These are phyloP conservation scores for Ceraceosorus guamensis DNA, from an alignment of 1,284 basidiomycete genomes.

Conservation along the genomic window DNA sequence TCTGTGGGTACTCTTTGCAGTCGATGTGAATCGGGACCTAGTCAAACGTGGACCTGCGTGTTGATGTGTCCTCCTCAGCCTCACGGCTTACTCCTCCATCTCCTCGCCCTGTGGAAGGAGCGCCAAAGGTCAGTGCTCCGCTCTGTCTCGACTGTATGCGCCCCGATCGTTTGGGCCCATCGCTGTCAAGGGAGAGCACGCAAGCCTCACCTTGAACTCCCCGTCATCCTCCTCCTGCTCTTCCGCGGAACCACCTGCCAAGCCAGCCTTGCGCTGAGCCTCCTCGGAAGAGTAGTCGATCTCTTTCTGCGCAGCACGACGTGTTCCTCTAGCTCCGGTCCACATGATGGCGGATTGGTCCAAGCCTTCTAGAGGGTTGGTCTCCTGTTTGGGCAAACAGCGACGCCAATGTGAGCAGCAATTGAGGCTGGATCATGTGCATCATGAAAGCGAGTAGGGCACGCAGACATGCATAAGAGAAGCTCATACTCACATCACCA, in stretches of 20 bases:
- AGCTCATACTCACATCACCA: background rate
- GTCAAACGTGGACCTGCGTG: background rate
- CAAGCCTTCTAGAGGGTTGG: background rate
- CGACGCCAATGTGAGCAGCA: too few species aligned
- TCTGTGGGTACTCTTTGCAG: too few species aligned
- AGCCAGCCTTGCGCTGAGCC: background rate
- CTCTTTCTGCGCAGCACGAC: background rate
- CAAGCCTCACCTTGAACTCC: background rate
- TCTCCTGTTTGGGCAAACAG: too few species aligned
- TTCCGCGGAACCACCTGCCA: background rate
- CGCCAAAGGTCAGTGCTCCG: too few species aligned
- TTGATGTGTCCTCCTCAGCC: too few species aligned
- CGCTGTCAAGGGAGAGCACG: background rate
- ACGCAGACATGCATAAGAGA: background rate
- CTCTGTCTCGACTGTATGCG: too few species aligned
- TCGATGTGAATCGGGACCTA: background rate
- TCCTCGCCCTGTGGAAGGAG: too few species aligned
- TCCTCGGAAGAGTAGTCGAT: background rate
- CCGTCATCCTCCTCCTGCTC: background rate
- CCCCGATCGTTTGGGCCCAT: too few species aligned
- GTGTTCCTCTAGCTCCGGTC: too few species aligned
- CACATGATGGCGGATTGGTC: background rate
- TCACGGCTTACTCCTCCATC: background rate
- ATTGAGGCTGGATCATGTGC: too few species aligned
- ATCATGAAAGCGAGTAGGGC: background rate